Evolutionary conservation across 495 filamentous ascomycete species (phyloP).

Genomic region (Tuber umbilicatum): DNA sequence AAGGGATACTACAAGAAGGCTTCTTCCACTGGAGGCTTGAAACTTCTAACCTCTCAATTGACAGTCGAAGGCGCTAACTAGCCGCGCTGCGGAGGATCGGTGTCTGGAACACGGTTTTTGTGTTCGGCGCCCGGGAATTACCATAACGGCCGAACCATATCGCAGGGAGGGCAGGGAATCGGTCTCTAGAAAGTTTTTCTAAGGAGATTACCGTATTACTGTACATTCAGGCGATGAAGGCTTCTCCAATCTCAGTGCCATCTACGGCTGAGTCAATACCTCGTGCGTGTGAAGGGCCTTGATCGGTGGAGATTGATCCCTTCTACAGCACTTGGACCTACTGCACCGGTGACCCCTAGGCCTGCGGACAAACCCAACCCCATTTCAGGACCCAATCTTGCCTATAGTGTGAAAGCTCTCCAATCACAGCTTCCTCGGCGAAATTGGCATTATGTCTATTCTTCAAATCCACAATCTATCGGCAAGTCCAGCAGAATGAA

Average conservation of each 20-base stretch:
- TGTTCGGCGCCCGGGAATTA: background rate
- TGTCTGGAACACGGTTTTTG: too few relatives aligned
- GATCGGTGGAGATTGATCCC: background rate
- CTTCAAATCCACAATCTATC: background rate
- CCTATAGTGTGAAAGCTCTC: background rate
- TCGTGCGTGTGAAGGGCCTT: background rate
- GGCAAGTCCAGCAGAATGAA: background rate
- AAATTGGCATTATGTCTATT: background rate
- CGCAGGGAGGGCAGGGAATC: background rate
- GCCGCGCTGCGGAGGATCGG: conserved; percentile 46
- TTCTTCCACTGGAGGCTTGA: conserved; percentile 45
- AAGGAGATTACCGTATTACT: background rate
- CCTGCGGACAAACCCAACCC: background rate
- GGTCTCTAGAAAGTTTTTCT: background rate
- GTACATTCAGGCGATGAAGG: background rate
- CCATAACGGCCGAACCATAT: background rate
- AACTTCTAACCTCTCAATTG: conserved; percentile 51
- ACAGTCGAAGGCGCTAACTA: conserved; percentile 50
- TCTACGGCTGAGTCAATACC: background rate
- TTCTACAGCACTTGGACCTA: background rate
- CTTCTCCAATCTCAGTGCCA: background rate
- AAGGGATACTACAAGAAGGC: background rate
- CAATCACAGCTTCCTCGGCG: background rate
- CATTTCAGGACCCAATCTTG: background rate
- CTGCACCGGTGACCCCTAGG: background rate